Percentiles rank a stretch among this genome's conserved stretches.
phyloP scores from a whole-genome alignment of 2,329 filamentous ascomycete genomes.

The Alternaria sp. region DNA sequence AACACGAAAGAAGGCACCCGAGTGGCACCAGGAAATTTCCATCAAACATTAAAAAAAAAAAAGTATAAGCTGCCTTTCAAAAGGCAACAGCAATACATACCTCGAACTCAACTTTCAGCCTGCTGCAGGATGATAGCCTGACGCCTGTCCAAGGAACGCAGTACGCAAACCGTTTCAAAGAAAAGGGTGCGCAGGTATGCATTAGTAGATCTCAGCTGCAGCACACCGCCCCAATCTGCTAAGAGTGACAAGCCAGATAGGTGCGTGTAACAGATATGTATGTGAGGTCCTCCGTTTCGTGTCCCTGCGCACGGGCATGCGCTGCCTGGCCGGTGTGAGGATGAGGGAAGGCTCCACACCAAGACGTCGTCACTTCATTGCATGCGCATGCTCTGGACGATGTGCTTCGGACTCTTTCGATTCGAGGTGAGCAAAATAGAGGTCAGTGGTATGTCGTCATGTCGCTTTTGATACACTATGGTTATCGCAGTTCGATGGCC shows the following conservation, averaged over 20 bases:
- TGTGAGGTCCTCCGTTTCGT: conserved; percentile 32
- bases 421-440: neutral
- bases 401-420: neutral
- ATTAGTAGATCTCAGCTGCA: conserved; percentile 45
- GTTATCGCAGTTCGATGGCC: conserved; percentile 7
- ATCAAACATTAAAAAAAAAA: neutral
- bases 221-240: conserved; percentile 39
- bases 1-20: neutral
- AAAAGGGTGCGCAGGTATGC: conserved; percentile 37
- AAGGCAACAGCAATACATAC: conserved; percentile 13
- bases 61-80: neutral
- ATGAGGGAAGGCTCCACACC: conserved; percentile 22
- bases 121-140: conserved; percentile 34
- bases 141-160: conserved; percentile 38
- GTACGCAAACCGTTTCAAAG: conserved; percentile 23
- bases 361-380: neutral
- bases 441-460: neutral
- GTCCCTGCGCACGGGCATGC: conserved; percentile 23
- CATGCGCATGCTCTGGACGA: neutral
- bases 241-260: conserved; percentile 36
- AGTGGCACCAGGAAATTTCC: neutral
- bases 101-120: conserved; percentile 19
- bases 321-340: conserved; percentile 36
- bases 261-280: conserved; percentile 13
- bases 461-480: neutral